Evolutionary conservation across 768 basidiomycete genomes (phyloP).

Genomic region (Amanita polypyramis): DNA sequence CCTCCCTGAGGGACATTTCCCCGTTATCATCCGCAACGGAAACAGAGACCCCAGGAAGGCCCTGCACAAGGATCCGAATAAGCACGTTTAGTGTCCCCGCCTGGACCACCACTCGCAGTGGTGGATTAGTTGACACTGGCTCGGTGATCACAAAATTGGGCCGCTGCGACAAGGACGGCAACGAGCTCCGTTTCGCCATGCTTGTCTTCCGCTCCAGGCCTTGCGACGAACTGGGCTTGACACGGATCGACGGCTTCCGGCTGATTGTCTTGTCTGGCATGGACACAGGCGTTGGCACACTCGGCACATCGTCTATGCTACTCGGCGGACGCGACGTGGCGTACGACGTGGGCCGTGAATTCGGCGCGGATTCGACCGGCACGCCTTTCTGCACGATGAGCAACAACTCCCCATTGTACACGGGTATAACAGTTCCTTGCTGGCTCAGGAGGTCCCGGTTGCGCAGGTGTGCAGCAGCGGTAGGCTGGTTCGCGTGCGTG

Average conservation of each 20-base stretch:
- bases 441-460: conserved; percentile 32
- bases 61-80: conserved; percentile 68
- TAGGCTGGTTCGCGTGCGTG: conserved; percentile 16
- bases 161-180: conserved; percentile 65
- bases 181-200: conserved; percentile 60
- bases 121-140: conserved; percentile 55
- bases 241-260: conserved; percentile 68
- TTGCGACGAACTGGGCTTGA: conserved; percentile 59
- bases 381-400: conserved; percentile 49
- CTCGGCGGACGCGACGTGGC: conserved; percentile 65
- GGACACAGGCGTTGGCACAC: too few species aligned
- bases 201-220: conserved; percentile 72
- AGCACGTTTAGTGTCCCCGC: conserved; percentile 70
- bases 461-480: conserved; percentile 24
- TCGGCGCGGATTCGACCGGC: conserved; percentile 31
- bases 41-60: conserved; percentile 66
- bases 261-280: conserved; percentile 31
- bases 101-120: conserved; percentile 66
- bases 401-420: conserved; percentile 66
- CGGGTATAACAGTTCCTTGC: conserved; percentile 61
- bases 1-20: conserved; percentile 68
- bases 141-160: conserved; percentile 50
- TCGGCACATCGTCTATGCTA: conserved; percentile 35
- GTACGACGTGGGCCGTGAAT: conserved; percentile 50
- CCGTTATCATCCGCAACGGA: conserved; percentile 83